Percentiles rank a stretch among this genome's conserved stretches.
phyloP scores from a whole-genome alignment of 1,284 basidiomycete genomes.

The Cryptococcus sp. region DNA sequence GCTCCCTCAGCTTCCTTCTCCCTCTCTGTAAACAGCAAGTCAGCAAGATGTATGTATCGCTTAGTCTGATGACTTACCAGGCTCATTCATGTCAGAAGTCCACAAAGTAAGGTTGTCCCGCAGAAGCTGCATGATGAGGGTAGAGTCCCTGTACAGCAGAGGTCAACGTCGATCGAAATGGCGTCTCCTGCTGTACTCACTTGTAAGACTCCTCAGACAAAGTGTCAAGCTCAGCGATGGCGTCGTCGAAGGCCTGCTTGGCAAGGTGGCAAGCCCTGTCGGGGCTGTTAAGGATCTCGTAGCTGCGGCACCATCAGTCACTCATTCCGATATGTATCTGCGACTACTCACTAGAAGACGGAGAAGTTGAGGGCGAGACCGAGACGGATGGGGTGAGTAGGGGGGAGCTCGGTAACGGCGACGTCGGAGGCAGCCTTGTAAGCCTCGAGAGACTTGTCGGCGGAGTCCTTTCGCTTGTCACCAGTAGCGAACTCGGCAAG shows the following conservation, averaged over 20 bases:
- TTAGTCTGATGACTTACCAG: conserved; percentile 23
- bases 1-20: conserved; percentile 40
- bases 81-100: conserved; percentile 85
- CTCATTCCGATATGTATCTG: background rate
- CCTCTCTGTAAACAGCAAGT: conserved; percentile 27
- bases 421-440: conserved; percentile 99
- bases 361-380: conserved; percentile 99
- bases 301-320: conserved; percentile 54
- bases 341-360: conserved; percentile 74
- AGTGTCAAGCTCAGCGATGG: conserved; percentile 99
- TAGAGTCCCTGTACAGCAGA: conserved; percentile 65
- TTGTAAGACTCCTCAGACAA: conserved; percentile 99
- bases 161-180: background rate
- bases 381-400: conserved; percentile 98
- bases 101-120: conserved; percentile 98
- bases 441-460: conserved; percentile 97
- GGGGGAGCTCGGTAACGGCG: conserved; percentile 94
- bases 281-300: conserved; percentile 97
- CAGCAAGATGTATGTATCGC: conserved; percentile 1
- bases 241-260: conserved; percentile 99
- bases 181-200: conserved; percentile 37
- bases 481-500: conserved; percentile 99
- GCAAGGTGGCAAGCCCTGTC: conserved; percentile 99
- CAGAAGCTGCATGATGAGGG: conserved; percentile 98
- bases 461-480: conserved; percentile 97